A percentile compares a stretch with the other conserved stretches of the same genome.
These are phyloP conservation scores for Pluteus cervinus DNA, from an alignment of 768 basidiomycete species.

Conservation along the genomic window DNA sequence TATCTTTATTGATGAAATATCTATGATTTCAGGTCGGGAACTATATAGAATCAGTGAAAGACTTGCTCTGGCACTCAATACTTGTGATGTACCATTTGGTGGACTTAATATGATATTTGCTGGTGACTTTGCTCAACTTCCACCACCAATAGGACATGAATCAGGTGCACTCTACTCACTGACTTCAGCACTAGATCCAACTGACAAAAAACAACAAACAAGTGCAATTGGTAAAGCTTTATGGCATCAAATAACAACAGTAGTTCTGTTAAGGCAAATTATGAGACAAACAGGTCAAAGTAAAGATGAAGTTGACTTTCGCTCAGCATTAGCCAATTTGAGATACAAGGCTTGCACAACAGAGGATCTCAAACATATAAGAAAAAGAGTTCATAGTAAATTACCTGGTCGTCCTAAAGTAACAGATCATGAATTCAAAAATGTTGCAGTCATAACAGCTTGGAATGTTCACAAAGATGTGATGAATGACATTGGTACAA, in stretches of 20 bases:
- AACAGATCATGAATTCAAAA: conserved; percentile 20
- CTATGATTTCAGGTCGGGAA: background rate
- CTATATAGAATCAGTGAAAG: background rate
- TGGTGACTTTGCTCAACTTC: too few species aligned
- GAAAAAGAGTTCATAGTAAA: too few species aligned
- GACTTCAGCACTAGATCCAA: too few species aligned
- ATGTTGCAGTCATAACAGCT: conserved; percentile 32
- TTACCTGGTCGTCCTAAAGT: too few species aligned
- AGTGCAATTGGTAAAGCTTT: too few species aligned
- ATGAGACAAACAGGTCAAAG: too few species aligned
- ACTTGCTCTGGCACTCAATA: conserved; percentile 8
- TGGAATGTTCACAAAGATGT: conserved; percentile 29
- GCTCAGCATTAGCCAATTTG: conserved; percentile 15
- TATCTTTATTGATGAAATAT: conserved; percentile 23
- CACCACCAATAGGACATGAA: too few species aligned
- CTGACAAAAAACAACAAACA: too few species aligned
- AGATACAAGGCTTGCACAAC: conserved; percentile 15
- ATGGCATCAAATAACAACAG: too few species aligned
- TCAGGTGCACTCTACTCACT: too few species aligned
- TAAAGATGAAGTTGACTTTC: too few species aligned
- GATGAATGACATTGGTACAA: conserved; percentile 25
- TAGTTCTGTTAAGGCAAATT: too few species aligned
- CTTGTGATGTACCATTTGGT: background rate
- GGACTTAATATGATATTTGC: conserved; percentile 12
- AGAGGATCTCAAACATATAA: conserved; percentile 10